Conservation (phyloP, 768 basidiomycete species). For the Mycena kentingensis region DNA sequence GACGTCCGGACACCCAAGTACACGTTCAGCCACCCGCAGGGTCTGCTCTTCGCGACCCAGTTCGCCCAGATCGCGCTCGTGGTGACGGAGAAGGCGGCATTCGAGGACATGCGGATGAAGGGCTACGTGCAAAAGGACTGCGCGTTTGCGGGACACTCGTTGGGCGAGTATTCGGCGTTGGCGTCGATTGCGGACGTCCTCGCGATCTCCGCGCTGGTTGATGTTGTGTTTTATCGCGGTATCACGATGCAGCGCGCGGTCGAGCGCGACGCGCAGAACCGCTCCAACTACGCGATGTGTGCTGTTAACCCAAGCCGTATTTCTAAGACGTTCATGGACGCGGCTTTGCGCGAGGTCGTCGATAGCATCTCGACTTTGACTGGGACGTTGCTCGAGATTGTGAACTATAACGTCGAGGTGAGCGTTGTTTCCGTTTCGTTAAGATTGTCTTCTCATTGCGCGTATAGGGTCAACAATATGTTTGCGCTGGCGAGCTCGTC, state of each 20-base stretch:
- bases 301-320: constrained; percentile 96
- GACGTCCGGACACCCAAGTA: constrained; percentile 92
- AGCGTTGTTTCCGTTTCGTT: constrained; percentile 12
- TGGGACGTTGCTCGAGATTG: constrained; percentile 89
- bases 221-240: constrained; percentile 99
- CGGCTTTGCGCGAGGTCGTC: constrained; percentile 95
- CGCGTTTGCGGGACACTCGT: constrained; percentile 95
- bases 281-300: constrained; percentile 98
- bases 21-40: constrained; percentile 96
- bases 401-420: constrained; percentile 94
- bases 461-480: constrained; percentile 95
- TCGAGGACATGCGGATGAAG: constrained; percentile 96
- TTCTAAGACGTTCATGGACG: constrained; percentile 90
- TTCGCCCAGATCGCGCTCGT: constrained; percentile 99
- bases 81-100: constrained; percentile 96
- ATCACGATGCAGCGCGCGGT: constrained; percentile 99
- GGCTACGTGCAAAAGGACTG: constrained; percentile 92
- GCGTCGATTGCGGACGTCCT: constrained; percentile 97
- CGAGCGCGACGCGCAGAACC: constrained; percentile 88
- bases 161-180: constrained; percentile 97
- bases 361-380: constrained; percentile 81
- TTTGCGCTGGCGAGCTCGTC: constrained; percentile 94
- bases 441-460: constrained; percentile 8
- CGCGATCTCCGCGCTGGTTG: constrained; percentile 91
- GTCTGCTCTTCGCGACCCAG: constrained; percentile 95